Conservation (phyloP, 2,329 filamentous ascomycete genomes). For the Whalleya microplaca region DNA sequence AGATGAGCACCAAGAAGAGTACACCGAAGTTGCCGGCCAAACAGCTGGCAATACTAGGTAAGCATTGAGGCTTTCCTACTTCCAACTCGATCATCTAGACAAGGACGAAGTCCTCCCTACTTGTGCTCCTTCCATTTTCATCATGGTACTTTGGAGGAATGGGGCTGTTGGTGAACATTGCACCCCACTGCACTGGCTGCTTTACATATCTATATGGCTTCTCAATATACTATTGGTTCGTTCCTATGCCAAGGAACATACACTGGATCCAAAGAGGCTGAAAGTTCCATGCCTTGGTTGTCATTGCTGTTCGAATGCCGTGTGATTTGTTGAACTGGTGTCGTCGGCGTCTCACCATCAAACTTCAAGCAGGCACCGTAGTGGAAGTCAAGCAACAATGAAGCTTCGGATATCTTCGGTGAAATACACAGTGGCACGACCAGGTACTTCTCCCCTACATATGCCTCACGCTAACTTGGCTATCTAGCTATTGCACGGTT, state of each 20-base stretch:
- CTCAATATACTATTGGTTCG: slow-evolving; percentile 22
- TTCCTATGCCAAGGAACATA: slow-evolving; percentile 1
- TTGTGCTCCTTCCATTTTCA: not conserved
- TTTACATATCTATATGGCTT: slow-evolving; percentile 12
- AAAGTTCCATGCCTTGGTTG: slow-evolving; percentile 2
- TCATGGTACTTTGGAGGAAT: not conserved
- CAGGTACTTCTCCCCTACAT: slow-evolving; percentile 29
- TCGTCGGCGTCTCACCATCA: slow-evolving; percentile 29
- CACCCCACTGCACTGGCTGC: not conserved
- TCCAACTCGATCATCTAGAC: slow-evolving; percentile 12
- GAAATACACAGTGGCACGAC: slow-evolving; percentile 14
- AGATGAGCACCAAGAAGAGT: slow-evolving; percentile 29
- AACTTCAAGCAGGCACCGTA: slow-evolving; percentile 20
- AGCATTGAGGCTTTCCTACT: slow-evolving; percentile 36
- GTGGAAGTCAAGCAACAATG: slow-evolving; percentile 6
- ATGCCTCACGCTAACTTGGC: slow-evolving; percentile 38
- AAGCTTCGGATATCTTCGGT: not conserved
- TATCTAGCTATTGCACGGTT: slow-evolving; percentile 73
- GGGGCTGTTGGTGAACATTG: not conserved
- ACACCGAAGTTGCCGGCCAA: slow-evolving; percentile 70
- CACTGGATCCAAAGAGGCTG: not conserved
- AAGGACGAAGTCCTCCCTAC: not conserved
- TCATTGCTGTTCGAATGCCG: slow-evolving; percentile 5
- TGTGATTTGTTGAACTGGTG: slow-evolving; percentile 32
- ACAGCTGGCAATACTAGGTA: slow-evolving; percentile 80